Conservation (phyloP, 2,329 filamentous ascomycete genomes). For the Pseudocercospora crystallina region DNA sequence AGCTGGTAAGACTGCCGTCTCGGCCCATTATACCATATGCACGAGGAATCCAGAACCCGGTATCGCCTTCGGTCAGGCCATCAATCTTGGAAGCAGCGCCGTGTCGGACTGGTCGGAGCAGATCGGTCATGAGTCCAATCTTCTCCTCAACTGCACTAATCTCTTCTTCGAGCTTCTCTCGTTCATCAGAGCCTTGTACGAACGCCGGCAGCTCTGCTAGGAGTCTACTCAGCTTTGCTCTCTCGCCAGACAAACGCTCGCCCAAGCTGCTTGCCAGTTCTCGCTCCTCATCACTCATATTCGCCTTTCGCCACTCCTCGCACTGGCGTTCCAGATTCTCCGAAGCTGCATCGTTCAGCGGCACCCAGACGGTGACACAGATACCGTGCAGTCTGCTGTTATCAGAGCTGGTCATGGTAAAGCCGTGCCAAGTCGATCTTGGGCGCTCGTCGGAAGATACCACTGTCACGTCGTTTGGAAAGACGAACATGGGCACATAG, state of each 20-base stretch:
- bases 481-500: conserved; percentile 99
- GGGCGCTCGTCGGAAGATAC: conserved; percentile 93
- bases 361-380: conserved; percentile 88
- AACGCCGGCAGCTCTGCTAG: conserved; percentile 79
- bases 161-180: conserved; percentile 85
- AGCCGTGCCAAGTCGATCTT: conserved; percentile 97
- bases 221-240: conserved; percentile 85
- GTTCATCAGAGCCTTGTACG: conserved; percentile 74
- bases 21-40: conserved; percentile 90
- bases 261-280: conserved; percentile 91
- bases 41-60: conserved; percentile 90
- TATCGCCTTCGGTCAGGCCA: conserved; percentile 90
- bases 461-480: conserved; percentile 96
- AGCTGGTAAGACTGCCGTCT: conserved; percentile 77
- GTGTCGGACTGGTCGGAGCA: conserved; percentile 86
- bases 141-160: conserved; percentile 97
- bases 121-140: conserved; percentile 93
- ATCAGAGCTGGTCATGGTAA: conserved; percentile 94
- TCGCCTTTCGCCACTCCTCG: conserved; percentile 54
- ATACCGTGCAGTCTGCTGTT: conserved; percentile 91
- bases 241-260: conserved; percentile 79
- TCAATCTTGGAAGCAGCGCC: conserved; percentile 97
- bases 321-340: conserved; percentile 72
- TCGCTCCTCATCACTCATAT: conserved; percentile 87
- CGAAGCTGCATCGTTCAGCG: conserved; percentile 76